Evolutionary conservation across 139 green algal species (phyloP).

Genomic region (Micractinium sp.): DNA sequence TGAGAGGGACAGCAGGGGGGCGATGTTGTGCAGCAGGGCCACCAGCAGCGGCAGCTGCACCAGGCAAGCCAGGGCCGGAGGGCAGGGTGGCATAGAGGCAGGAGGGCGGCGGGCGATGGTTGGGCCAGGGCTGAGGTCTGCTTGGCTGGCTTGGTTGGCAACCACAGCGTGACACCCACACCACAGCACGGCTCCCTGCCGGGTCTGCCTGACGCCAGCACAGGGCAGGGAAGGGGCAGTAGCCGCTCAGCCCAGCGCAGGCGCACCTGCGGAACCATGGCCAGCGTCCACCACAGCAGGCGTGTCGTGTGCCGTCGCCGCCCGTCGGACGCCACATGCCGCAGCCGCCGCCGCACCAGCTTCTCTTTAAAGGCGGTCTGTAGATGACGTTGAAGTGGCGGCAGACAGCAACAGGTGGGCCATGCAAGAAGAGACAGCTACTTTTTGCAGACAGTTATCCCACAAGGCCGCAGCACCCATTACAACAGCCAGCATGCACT

Average conservation of each 20-base stretch:
- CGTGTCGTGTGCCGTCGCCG: slow-evolving; percentile 44
- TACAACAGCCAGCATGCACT: too few species aligned
- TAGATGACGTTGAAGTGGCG: neutral
- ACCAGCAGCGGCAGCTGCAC: slow-evolving; percentile 26
- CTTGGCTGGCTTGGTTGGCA: neutral
- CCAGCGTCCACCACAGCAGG: slow-evolving; percentile 43
- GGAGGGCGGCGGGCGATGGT: too few species aligned
- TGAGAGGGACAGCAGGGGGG: neutral
- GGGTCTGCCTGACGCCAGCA: neutral
- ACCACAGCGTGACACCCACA: neutral
- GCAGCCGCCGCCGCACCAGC: slow-evolving; percentile 62
- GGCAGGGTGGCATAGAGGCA: neutral
- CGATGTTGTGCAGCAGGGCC: too few species aligned
- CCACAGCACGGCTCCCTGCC: too few species aligned
- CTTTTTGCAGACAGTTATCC: neutral
- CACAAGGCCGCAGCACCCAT: too few species aligned
- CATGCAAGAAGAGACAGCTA: neutral
- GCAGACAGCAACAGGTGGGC: neutral
- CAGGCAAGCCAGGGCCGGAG: neutral
- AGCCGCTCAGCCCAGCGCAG: too few species aligned
- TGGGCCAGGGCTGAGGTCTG: too few species aligned
- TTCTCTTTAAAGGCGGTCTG: slow-evolving; percentile 57
- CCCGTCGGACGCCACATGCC: slow-evolving; percentile 47
- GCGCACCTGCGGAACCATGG: slow-evolving; percentile 50
- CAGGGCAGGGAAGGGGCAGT: neutral